Base-by-base conservation (phyloP, 78 protist species). In the Capsaspora owczarzaki region DNA sequence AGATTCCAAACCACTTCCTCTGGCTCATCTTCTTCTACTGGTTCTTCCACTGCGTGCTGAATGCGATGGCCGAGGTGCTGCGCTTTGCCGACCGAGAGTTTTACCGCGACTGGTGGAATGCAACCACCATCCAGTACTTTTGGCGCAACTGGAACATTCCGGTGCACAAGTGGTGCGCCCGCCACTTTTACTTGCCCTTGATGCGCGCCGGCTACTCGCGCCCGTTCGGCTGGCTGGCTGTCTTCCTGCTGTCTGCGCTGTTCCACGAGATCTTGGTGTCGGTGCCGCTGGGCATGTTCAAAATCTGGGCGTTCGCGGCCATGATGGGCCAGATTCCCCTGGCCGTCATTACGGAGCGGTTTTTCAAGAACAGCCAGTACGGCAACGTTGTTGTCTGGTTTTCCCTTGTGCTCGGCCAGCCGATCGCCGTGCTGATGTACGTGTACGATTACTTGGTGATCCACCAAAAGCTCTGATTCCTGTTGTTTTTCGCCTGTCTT, bases 91-190 rank as follows among this genome's bases (percentile, higher is more conserved):
- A 88, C 37, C 79, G 87, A 23, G 33, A 41, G 20, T 84, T 88
- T 53, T 88, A 88, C 60, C 23, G 44, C 41, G 88, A 84, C 38
- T 88, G 91, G 85, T 84, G 83, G 86, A 92, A 92, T 61, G 79
- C 92, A 35, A 90, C 89, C n/a, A 74, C 86, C 44, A 46, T 90
- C 71, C 88, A 74, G 49, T 82, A 79, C 43, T 92, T 88, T 49
- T 92, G 93, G 93, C 79, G 91, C 63, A 83, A 78, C 14, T 92
- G 95, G 95, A 92, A 92, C 72, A 80, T 88, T 76, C 93, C 93
- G 6, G 95, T 92, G 31, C 95, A 89, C 81, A 79, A 74, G 61
- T 89, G 90, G 90, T 70, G 80, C 82, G 87, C 87, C 16, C 82
- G 85, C 29, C 86, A 87, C 56, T n/a, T 79, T 43, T 80, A 79